Evolutionary conservation across 2,329 filamentous ascomycete genomes (phyloP), one percentile per base, ranked within the genome.

Genomic region (Hypoxylon sp.): DNA sequence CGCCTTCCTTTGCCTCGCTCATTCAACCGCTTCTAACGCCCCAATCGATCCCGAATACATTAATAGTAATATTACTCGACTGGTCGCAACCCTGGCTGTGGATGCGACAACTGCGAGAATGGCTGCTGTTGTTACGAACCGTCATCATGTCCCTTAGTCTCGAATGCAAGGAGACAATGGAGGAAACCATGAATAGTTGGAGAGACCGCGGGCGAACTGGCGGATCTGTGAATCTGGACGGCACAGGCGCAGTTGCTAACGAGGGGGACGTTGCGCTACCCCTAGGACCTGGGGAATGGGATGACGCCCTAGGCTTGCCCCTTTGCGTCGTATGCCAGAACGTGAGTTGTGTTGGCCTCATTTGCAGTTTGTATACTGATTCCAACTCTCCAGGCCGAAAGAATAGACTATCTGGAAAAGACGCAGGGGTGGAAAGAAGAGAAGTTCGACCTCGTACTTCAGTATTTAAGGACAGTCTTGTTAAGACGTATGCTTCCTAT

Each of bases 251-350:
- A 12, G 82, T 87, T n/a, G 82, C 87, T 2, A 83, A 84, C 9
- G 90, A 92, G 61, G 87, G 85, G 3, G 89, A 92, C 63, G 87
- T 91, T 24, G 87, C 89, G 46, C 83, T 96, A 67, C 93, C 93
- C 0, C 79, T 95, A 1, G 94, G 94, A 0, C 92, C 92, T 0
- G 94, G 95, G 57, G 94, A 97, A 79, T 97, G 94, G 93, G 93
- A 97, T 68, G 93, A 97, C 74, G 92, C 90, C 4, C 80, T 97
- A 7, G 94, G 94, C 0, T 80, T 99, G 58, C 93, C 93, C 0
- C 82, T 99, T 36, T 96, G 93, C 74, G 91, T 99, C 7, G 93
- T 98, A n/a, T 97, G 95, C 76, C 94, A 98, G 78, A 96, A 97
- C 77, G 93, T 94, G 78, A 79, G 87, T 78, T 54, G 46, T 72